A percentile compares a stretch with the other conserved stretches of the same genome.
Evolutionary conservation across 2,329 filamentous ascomycete species (phyloP).

Genomic region (Stagonosporopsis cucurbitacearum): DNA sequence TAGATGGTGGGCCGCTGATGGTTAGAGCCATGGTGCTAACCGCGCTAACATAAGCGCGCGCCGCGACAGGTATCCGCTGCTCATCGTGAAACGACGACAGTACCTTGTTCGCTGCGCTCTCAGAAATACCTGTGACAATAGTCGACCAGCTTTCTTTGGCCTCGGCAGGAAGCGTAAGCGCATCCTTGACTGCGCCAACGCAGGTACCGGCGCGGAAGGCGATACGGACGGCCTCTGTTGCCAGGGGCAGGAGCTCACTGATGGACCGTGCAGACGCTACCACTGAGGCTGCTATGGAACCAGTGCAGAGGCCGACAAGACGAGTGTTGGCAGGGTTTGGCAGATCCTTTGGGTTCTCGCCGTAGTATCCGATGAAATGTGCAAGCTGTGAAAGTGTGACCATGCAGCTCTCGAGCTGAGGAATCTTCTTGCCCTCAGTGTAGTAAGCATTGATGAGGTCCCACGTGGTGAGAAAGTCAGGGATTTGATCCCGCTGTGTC

Average conservation of each 20-base stretch:
- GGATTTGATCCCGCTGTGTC: constrained; percentile 64
- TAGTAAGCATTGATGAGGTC: constrained; percentile 72
- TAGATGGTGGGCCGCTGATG: constrained; percentile 64
- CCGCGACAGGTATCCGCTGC: constrained; percentile 58
- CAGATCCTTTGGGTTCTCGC: constrained; percentile 61
- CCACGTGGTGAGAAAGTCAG: constrained; percentile 67
- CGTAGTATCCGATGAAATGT: constrained; percentile 70
- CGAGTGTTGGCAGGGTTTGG: constrained; percentile 57
- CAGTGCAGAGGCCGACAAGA: constrained; percentile 71
- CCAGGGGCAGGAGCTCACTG: constrained; percentile 66
- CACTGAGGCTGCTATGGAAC: constrained; percentile 72
- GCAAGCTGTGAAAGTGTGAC: constrained; percentile 70
- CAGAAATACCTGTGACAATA: constrained; percentile 64
- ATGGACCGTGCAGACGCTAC: constrained; percentile 69
- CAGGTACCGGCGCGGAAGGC: constrained; percentile 67
- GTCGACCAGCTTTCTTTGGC: constrained; percentile 71
- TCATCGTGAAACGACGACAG: constrained; percentile 65
- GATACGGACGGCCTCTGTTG: constrained; percentile 68
- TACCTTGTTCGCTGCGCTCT: constrained; percentile 58
- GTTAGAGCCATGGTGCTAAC: constrained; percentile 66
- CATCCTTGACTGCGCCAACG: constrained; percentile 52
- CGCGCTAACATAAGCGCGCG: constrained; percentile 64
- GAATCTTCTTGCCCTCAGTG: constrained; percentile 62
- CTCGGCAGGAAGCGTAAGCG: constrained; percentile 60
- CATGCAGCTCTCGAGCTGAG: constrained; percentile 69